These are phyloP conservation scores for Orbilia oligospora DNA, from an alignment of 2,329 filamentous ascomycete genomes.

Conservation along the genomic window DNA sequence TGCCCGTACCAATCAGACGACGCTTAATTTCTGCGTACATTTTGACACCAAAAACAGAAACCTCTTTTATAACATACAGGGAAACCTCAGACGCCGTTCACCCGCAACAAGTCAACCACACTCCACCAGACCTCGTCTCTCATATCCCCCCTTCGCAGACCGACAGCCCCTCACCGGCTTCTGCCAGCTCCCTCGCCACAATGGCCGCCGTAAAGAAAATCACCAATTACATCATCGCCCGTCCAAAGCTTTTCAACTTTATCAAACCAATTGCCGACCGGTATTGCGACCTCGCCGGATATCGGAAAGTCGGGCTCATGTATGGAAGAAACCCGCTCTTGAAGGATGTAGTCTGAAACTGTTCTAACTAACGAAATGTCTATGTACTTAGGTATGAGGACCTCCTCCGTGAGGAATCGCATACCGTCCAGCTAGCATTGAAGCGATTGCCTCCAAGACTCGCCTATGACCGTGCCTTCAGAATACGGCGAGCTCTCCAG, in stretches of 20 bases:
- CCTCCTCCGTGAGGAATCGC: constrained; percentile 92
- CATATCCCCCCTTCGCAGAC: constrained; percentile 11
- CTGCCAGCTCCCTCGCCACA: constrained; percentile 7
- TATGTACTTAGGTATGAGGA: constrained; percentile 82
- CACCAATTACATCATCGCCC: constrained; percentile 82
- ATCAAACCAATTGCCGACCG: constrained; percentile 86
- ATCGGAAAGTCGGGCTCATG: constrained; percentile 92
- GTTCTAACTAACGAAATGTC: not conserved
- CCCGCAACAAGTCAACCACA: constrained; percentile 3
- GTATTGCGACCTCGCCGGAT: constrained; percentile 91
- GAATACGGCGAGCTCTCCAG: constrained; percentile 95
- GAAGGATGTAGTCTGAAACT: not conserved
- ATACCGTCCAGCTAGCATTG: constrained; percentile 86
- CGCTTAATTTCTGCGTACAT: constrained; percentile 49
- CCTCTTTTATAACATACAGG: constrained; percentile 7
- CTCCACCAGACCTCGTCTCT: not conserved
- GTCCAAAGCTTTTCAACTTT: constrained; percentile 86
- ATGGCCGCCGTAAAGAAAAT: constrained; percentile 40
- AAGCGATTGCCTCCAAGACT: constrained; percentile 91
- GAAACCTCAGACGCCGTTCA: constrained; percentile 23
- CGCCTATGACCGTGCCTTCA: constrained; percentile 96
- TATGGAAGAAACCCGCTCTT: constrained; percentile 69
- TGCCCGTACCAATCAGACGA: constrained; percentile 43
- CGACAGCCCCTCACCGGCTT: constrained; percentile 13
- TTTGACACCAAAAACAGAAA: constrained; percentile 34